A percentile compares a stretch with the other conserved stretches of the same genome.
Conservation (phyloP, 306 rosid species). For the Adenanthera pavonina region DNA sequence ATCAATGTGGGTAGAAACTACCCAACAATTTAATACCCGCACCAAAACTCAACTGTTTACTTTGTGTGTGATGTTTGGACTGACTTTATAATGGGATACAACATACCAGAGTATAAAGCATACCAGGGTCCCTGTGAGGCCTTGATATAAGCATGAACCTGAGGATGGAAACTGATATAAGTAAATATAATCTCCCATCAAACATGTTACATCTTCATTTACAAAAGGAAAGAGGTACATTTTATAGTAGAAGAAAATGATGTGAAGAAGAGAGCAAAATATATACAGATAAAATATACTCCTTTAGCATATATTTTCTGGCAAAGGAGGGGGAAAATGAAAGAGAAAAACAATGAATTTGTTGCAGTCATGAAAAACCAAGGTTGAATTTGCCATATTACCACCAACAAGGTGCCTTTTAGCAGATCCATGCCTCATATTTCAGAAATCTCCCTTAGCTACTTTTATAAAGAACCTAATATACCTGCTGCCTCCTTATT, state of each 20-base stretch:
- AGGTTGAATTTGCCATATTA: neutral
- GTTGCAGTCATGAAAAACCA: neutral
- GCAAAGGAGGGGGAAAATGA: neutral
- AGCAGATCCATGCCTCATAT: neutral
- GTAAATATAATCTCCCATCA: slow-evolving; percentile 29
- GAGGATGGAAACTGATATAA: slow-evolving; percentile 33
- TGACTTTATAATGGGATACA: slow-evolving; percentile 10
- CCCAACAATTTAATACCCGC: slow-evolving; percentile 10
- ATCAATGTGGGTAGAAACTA: slow-evolving; percentile 1
- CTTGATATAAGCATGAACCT: slow-evolving; percentile 96
- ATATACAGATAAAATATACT: neutral
- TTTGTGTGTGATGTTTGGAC: slow-evolving; percentile 23
- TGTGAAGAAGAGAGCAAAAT: neutral
- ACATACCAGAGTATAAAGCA: slow-evolving; percentile 92
- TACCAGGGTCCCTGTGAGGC: slow-evolving; percentile 87
- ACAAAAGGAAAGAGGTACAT: neutral
- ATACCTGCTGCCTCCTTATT: neutral
- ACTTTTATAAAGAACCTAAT: neutral
- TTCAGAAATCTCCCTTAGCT: neutral
- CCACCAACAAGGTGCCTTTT: neutral
- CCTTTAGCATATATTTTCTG: neutral
- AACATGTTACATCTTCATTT: neutral
- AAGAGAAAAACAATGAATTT: neutral
- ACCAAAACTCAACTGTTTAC: neutral
- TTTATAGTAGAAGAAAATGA: neutral